These are phyloP conservation scores for Thelonectria rubi DNA, from an alignment of 2,329 filamentous ascomycete genomes.

Conservation along the genomic window DNA sequence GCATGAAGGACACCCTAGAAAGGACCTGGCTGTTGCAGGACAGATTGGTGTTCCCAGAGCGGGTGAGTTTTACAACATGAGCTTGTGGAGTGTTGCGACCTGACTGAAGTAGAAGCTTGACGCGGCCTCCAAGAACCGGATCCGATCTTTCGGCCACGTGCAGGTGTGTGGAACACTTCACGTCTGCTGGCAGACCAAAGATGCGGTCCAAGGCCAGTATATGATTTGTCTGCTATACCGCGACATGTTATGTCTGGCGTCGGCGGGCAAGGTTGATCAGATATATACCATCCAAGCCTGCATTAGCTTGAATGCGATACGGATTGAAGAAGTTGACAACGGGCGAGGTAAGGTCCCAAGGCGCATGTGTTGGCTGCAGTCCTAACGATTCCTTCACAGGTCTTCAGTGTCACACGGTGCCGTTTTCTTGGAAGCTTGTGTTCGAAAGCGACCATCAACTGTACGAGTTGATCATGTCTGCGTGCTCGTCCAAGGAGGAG, in stretches of 20 bases:
- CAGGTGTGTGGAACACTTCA: slow-evolving; percentile 84
- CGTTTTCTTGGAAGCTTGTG: slow-evolving; percentile 90
- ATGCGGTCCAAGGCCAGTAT: slow-evolving; percentile 77
- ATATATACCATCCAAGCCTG: slow-evolving; percentile 79
- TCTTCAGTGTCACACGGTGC: slow-evolving; percentile 84
- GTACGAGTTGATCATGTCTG: slow-evolving; percentile 87
- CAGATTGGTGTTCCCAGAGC: slow-evolving; percentile 76
- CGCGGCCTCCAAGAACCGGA: slow-evolving; percentile 67
- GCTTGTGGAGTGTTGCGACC: not conserved
- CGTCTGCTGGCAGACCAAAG: slow-evolving; percentile 79
- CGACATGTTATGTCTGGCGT: slow-evolving; percentile 80
- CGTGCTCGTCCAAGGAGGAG: slow-evolving; percentile 83
- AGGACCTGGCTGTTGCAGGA: slow-evolving; percentile 88
- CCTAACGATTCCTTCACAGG: slow-evolving; percentile 60
- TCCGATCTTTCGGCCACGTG: slow-evolving; percentile 82
- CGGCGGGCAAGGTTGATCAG: slow-evolving; percentile 68
- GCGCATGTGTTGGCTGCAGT: not conserved
- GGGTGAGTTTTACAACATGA: slow-evolving; percentile 59
- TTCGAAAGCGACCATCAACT: slow-evolving; percentile 81
- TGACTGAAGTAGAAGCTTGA: slow-evolving; percentile 54
- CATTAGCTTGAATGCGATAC: slow-evolving; percentile 72
- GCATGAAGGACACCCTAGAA: slow-evolving; percentile 74
- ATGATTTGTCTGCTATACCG: slow-evolving; percentile 88
- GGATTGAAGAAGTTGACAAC: slow-evolving; percentile 78
- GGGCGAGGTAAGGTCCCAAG: slow-evolving; percentile 67